A percentile compares a stretch with the other conserved stretches of the same genome.
Evolutionary conservation across 2,329 filamentous ascomycete species (phyloP).

Genomic region (Nothophaeocryptopus gaeumannii): DNA sequence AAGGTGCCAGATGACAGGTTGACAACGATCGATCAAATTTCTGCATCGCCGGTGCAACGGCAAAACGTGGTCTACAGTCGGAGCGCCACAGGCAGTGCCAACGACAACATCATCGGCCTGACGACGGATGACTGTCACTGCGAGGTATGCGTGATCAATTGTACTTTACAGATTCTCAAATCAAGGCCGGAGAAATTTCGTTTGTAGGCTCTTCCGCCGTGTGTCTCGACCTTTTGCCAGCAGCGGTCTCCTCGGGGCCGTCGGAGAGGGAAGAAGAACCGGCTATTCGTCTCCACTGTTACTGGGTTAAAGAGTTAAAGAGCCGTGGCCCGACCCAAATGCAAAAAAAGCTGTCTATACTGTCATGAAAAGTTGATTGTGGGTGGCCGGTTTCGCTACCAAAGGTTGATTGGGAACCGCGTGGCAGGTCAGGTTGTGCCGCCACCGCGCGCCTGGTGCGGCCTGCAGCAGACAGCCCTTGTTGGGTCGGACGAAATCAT

Average conservation of each 20-base stretch:
- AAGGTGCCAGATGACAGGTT: constrained; percentile 18
- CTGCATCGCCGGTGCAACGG: constrained; percentile 11
- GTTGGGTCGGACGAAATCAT: constrained; percentile 6
- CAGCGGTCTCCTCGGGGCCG: too few relatives aligned
- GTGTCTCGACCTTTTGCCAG: too few relatives aligned
- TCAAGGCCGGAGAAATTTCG: constrained; percentile 2
- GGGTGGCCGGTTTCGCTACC: constrained; percentile 6
- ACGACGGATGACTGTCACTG: constrained; percentile 1
- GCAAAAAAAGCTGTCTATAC: too few relatives aligned
- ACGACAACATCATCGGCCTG: constrained; percentile 5
- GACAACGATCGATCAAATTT: constrained; percentile 12
- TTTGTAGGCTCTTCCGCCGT: background rate
- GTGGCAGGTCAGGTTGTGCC: constrained; percentile 2
- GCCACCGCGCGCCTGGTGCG: constrained; percentile 2
- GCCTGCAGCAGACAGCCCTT: too few relatives aligned
- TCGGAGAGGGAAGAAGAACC: too few relatives aligned
- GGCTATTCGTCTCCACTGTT: too few relatives aligned
- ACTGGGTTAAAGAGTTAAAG: too few relatives aligned
- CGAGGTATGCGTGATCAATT: constrained; percentile 5
- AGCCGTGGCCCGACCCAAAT: too few relatives aligned
- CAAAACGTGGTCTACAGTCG: constrained; percentile 13
- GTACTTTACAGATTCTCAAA: background rate
- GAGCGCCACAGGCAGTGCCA: background rate
- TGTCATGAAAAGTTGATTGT: too few relatives aligned
- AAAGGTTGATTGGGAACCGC: background rate